Base-by-base conservation (phyloP, 1,139 yeast species). In the Insectozyma bohioensis region DNA sequence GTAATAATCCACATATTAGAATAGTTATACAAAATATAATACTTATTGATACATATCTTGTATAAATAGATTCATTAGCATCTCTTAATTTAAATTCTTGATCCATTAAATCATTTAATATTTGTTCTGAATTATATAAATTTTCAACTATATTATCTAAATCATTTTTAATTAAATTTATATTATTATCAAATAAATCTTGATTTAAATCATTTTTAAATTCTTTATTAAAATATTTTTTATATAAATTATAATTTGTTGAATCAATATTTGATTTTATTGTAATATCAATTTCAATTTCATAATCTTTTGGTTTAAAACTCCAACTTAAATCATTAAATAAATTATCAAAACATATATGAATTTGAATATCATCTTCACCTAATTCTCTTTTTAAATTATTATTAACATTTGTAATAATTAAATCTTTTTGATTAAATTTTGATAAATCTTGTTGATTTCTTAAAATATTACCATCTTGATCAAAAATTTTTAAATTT, bases 311-410 rank as follows among this genome's bases (percentile, higher is more conserved):
- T 5, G 72, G 67, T 13, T 50, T 46, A 44, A 66, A 69, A 14
- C 71, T 58, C 74, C 74, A 69, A 10, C 70, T 63, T 42, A 61
- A 61, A 44, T 69, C 75, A 31, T 48, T 48, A 47, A 60, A 68
- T 21, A 67, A 37, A 42, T 69, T 69, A 47, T 69, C 73, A 45
- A 68, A 67, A 44, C 75, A 69, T 17, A 69, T 51, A 40, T 64
- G 56, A 13, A 68, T 54, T n/a, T n/a, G n/a, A n/a, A n/a, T n/a
- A n/a, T n/a, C n/a, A n/a, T n/a, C n/a, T n/a, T n/a, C n/a, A n/a
- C n/a, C n/a, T 11, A 14, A 11, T 12, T 23, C 11, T 4, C 13
- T 4, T 24, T 54, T 46, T 4, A 65, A 59, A 32, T 53, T 54
- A n/a, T n/a, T 20, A n/a, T 20, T 20, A 8, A 11, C n/a, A 12